phyloP scores from a whole-genome alignment of 257 asterid genomes.

The Jaltomata sinuosa region DNA sequence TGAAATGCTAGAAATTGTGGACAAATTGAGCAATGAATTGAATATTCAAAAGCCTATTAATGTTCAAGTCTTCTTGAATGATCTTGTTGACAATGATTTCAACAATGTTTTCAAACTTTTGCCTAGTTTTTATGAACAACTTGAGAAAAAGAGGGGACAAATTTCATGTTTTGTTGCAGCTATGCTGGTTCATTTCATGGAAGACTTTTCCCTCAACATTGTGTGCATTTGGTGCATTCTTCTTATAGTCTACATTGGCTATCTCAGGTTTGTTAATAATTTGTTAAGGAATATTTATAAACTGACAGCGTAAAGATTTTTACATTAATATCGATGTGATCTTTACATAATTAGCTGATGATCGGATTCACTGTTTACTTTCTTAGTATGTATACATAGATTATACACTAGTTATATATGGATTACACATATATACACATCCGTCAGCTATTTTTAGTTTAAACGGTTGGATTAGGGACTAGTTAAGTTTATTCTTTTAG shows the following conservation, averaged over 20 bases:
- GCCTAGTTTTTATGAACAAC: neutral
- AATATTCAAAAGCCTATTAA: neutral
- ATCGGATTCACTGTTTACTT: neutral
- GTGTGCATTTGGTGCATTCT: constrained; percentile 5
- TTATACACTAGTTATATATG: neutral
- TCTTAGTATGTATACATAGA: neutral
- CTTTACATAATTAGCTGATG: neutral
- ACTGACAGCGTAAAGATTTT: neutral
- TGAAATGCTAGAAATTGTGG: neutral
- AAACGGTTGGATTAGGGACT: no score
- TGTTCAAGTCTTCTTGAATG: constrained; percentile 4
- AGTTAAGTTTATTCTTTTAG: no score
- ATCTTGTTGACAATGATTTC: constrained; percentile 9
- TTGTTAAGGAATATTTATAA: neutral
- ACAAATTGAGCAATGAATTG: neutral
- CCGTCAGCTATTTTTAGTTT: no score
- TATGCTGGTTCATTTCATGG: constrained; percentile 7
- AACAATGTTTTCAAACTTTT: constrained; percentile 2
- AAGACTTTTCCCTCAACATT: constrained; percentile 3
- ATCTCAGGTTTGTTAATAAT: constrained; percentile 1
- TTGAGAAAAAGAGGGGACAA: neutral
- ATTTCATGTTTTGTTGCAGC: neutral
- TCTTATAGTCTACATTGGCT: constrained; percentile 2
- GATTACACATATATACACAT: neutral
- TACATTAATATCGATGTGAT: neutral